Evolutionary conservation across 1,284 basidiomycete species (phyloP), one percentile per base, ranked within the genome.

Genomic region (Marasmius fiardii): DNA sequence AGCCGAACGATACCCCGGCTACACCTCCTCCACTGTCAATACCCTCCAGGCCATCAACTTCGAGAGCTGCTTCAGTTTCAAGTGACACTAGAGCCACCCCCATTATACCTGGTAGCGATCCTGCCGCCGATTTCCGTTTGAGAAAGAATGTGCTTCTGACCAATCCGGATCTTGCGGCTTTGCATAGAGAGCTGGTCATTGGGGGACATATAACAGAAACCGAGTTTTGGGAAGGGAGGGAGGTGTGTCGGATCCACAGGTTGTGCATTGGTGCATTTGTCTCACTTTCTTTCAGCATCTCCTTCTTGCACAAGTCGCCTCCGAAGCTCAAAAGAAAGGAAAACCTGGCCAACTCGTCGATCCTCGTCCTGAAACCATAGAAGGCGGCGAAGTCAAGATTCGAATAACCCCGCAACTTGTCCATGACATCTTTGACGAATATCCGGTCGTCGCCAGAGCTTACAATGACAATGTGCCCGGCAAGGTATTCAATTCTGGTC

Each of bases 391-490:
- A 68, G 84, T 94, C 67, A 93, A 89, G 68, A 95, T 98, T 60
- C 85, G 89, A 63, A 88, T 99, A 58, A 96, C 95, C 1, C 92
- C 93, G 6, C 93, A 96, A 69, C 79, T 98, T 37, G 91, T 96
- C 39, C 85, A 92, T 63, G 95, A 98, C 66, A 94, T 99, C 48
- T 99, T 99, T 65, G 95, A 98, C 63, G 95, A 98, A 75, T 98
- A 95, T 67, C 96, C 97, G 1, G 89, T 98, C 33, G 93, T 99
- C 6, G 86, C 89, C 49, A 90, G 86, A 66, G 95, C 95, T 1
- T 98, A 96, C 67, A 88, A 79, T 57, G 95, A 97, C 66, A 94
- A 95, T 62, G 96, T 99, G 0, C 95, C 95, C 1, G 78, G 73
- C 56, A 89, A 91, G 74, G 92, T 90, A 71, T 55, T 35, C 55